phyloP scores from a whole-genome alignment of 2,329 filamentous ascomycete genomes.

The Colletotrichum cereale region DNA sequence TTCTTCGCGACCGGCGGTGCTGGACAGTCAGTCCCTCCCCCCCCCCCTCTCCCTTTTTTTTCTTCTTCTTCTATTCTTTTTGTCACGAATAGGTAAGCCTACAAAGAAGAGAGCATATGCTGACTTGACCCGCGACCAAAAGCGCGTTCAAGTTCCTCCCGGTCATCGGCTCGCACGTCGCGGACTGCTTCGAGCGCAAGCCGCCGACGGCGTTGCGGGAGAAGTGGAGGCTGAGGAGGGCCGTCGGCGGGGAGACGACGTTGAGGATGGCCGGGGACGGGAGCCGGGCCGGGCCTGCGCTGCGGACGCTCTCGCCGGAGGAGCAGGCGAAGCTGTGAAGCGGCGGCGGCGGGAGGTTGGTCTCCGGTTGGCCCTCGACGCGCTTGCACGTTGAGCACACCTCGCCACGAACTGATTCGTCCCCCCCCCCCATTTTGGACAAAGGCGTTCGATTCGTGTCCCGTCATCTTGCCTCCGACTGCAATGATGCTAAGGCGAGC shows the following conservation, averaged over 20 bases:
- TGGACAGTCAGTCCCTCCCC: conserved; percentile 59
- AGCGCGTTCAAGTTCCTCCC: conserved; percentile 49
- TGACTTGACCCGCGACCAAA: conserved; percentile 45
- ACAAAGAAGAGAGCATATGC: conserved; percentile 64
- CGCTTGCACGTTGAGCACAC: background rate
- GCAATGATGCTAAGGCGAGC: conserved; percentile 10
- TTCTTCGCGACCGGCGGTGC: conserved; percentile 63
- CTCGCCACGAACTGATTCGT: background rate
- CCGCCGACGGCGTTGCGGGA: conserved; percentile 43
- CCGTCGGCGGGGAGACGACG: background rate
- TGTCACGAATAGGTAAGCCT: too few species aligned
- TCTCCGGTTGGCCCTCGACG: background rate
- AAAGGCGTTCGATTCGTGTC: too few species aligned
- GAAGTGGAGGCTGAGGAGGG: conserved; percentile 48
- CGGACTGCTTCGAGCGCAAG: conserved; percentile 50
- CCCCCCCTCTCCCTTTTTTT: too few species aligned
- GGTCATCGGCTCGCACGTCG: conserved; percentile 45
- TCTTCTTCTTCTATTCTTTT: too few species aligned
- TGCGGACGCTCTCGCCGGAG: conserved; percentile 43
- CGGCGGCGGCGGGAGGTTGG: background rate
- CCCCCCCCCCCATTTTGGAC: background rate
- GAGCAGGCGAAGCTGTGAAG: conserved; percentile 48
- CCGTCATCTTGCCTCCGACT: conserved; percentile 1
- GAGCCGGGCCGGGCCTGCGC: conserved; percentile 47
- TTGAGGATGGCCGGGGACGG: conserved; percentile 46